Percentiles rank a stretch among this genome's conserved stretches.
These are phyloP conservation scores for Exophiala phaeomuriformis DNA, from an alignment of 2,329 filamentous ascomycete species.

Conservation along the genomic window DNA sequence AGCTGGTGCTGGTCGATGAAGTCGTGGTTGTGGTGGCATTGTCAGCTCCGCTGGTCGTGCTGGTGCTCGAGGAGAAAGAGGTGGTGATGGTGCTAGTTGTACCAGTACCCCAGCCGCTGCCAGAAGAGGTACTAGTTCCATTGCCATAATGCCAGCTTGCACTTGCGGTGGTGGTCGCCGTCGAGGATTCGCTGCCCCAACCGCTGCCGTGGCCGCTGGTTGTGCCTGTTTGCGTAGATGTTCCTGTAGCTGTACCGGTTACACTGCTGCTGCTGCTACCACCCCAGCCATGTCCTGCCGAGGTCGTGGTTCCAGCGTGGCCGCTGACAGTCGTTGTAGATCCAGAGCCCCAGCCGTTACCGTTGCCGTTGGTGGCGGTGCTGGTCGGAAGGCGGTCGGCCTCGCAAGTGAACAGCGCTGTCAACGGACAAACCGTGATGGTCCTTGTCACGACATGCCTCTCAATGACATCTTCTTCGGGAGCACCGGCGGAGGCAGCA, in stretches of 20 bases:
- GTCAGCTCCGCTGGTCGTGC: not conserved
- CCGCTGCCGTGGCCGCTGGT: not conserved
- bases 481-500: not conserved
- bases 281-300: not conserved
- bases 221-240: not conserved
- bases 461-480: slow-evolving; percentile 16
- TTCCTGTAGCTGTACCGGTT: not conserved
- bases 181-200: not conserved
- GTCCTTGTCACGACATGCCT: slow-evolving; percentile 19
- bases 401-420: slow-evolving; percentile 18
- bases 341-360: not conserved
- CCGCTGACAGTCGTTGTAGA: slow-evolving; percentile 3
- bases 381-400: slow-evolving; percentile 11
- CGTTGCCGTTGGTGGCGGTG: not conserved
- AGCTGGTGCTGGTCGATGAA: not conserved
- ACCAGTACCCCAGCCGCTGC: not conserved
- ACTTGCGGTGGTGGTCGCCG: not conserved
- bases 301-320: slow-evolving; percentile 2
- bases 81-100: not conserved
- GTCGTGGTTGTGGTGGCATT: slow-evolving; percentile 5
- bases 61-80: not conserved
- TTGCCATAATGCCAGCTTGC: not conserved
- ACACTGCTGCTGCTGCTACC: not conserved
- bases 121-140: not conserved
- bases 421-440: slow-evolving; percentile 23